Percentiles rank a stretch among this genome's conserved stretches.
Evolutionary conservation across 495 filamentous ascomycete species (phyloP).

Genomic region (Amphirosellinia nigrospora): DNA sequence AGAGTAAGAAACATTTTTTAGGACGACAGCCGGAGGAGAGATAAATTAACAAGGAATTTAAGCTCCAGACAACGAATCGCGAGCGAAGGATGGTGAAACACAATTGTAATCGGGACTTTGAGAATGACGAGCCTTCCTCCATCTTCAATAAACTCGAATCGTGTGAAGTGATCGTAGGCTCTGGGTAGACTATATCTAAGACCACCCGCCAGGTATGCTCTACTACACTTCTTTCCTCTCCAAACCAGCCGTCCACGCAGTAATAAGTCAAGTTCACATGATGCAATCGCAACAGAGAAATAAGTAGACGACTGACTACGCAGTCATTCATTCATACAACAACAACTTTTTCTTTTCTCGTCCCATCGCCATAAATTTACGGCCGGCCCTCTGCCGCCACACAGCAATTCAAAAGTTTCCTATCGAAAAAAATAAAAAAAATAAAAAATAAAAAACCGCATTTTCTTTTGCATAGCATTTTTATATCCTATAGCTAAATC

Average conservation of each 20-base stretch:
- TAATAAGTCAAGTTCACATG: neutral
- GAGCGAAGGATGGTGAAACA: no score
- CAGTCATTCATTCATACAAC: neutral
- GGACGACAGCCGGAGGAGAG: no score
- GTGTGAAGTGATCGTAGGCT: neutral
- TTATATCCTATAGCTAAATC: neutral
- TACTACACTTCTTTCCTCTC: neutral
- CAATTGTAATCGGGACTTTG: neutral
- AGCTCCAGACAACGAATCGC: no score
- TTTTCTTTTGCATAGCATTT: neutral
- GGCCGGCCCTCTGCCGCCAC: neutral
- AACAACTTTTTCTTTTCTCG: no score
- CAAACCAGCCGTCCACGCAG: neutral
- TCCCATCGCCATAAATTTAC: no score
- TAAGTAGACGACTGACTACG: neutral
- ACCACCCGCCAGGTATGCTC: neutral
- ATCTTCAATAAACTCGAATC: neutral
- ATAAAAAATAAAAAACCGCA: no score
- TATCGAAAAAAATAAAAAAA: no score
- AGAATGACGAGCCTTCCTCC: neutral
- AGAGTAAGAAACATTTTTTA: no score
- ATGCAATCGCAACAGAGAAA: neutral
- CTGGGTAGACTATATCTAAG: neutral
- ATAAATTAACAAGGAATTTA: no score
- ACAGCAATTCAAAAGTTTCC: neutral